Evolutionary conservation across 1,284 basidiomycete species (phyloP).

Genomic region (Clitocybe nebularis): DNA sequence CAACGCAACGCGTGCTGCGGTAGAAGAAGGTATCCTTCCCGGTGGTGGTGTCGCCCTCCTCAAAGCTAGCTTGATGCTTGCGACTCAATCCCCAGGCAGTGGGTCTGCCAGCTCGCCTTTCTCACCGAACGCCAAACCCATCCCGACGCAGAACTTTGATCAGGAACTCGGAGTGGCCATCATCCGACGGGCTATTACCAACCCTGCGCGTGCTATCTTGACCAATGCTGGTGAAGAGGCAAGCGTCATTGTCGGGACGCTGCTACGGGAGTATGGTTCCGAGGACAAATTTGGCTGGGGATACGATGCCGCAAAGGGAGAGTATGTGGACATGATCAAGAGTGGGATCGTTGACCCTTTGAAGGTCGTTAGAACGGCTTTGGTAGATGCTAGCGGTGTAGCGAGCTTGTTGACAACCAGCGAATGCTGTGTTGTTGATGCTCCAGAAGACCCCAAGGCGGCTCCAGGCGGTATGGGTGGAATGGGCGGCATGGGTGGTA

Average conservation of each 20-base stretch:
- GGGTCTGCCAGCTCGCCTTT: conserved; percentile 35
- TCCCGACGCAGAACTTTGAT: conserved; percentile 92
- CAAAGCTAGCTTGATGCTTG: conserved; percentile 83
- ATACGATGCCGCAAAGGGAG: conserved; percentile 88
- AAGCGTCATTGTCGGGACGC: conserved; percentile 87
- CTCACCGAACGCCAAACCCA: conserved; percentile 55
- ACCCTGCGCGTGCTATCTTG: conserved; percentile 87
- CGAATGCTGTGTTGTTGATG: conserved; percentile 91
- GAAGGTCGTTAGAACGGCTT: conserved; percentile 89
- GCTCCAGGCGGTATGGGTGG: conserved; percentile 54
- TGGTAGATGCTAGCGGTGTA: conserved; percentile 87
- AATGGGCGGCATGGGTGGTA: conserved; percentile 30
- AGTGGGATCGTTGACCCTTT: conserved; percentile 92
- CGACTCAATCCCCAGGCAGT: conserved; percentile 50
- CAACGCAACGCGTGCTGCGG: conserved; percentile 95
- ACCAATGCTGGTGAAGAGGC: conserved; percentile 96
- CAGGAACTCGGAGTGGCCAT: conserved; percentile 95
- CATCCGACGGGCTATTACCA: conserved; percentile 83
- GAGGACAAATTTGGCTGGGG: conserved; percentile 79
- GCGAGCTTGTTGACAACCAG: conserved; percentile 90
- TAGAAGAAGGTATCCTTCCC: conserved; percentile 97
- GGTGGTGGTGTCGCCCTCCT: conserved; percentile 92
- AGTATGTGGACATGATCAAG: conserved; percentile 94
- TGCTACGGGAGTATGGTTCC: conserved; percentile 66
- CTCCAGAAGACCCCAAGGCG: conserved; percentile 78